Evolutionary conservation across 192 early-diverging fungal genomes (phyloP), one percentile per base, ranked within the genome.

Genomic region (Mortierella antarctica): DNA sequence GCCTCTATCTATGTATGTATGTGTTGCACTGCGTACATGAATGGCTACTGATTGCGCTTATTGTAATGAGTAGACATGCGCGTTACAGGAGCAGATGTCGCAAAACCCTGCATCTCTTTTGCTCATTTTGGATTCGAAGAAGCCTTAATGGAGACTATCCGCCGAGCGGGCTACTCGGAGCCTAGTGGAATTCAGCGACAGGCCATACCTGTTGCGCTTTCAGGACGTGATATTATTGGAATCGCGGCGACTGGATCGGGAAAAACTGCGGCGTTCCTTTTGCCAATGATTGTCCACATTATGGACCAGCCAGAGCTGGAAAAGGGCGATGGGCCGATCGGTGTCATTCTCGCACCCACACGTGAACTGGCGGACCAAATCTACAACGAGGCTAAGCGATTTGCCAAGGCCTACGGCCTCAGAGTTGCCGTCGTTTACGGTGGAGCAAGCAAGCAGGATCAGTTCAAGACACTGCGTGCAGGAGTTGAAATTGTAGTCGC

Each of bases 181-280:
- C 94, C 94, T 12, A 91, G 93, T 53, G 89, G 89, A 0, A 94
- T 96, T 70, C 94, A 96, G 63, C 84, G 83, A 61, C 93, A 95
- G 70, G 93, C 94, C 0, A 87, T 94, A 0, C 93, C 94, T 11
- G 89, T 93, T 5, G 93, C 90, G 2, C 67, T 96, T 47, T 89
- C 88, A 48, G 95, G 95, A 56, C 83, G 95, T 40, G 95, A 96
- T 57, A 89, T 96, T 41, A 91, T 95, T 69, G 95, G 94, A 17
- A 92, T 96, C 49, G 93, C 94, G 9, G 92, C 92, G 64, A 96
- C 95, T 21, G 95, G 95, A 20, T 93, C 92, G 12, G 95, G 95
- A 47, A 96, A 96, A 73, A 96, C 95, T 2, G 93, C 93, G 0
- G 93, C 95, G 1, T 96, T 94, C 73, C 67, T 96, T 7, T 83